Conservation (phyloP, 176 grass and related monocot species). For the Paspalum vaginatum region DNA sequence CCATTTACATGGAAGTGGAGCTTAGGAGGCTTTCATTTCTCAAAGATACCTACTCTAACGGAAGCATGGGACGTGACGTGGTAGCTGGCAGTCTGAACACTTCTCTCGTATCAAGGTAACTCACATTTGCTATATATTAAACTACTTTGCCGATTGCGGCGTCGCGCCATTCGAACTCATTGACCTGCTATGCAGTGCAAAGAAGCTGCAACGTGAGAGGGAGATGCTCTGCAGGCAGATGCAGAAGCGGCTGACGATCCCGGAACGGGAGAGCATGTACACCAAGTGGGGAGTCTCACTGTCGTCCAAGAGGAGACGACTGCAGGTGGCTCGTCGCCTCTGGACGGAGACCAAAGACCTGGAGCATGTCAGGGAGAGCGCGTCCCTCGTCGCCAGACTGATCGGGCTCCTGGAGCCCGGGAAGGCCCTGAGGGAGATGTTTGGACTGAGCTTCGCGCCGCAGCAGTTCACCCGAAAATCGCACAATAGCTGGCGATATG, state of each 20-base stretch:
- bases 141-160: neutral
- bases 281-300: constrained; percentile 87
- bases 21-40: constrained; percentile 78
- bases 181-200: constrained; percentile 47
- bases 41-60: constrained; percentile 56
- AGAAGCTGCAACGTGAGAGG: constrained; percentile 81
- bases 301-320: constrained; percentile 71
- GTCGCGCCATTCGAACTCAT: neutral
- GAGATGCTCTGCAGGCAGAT: constrained; percentile 91
- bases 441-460: constrained; percentile 84
- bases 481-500: constrained; percentile 73
- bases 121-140: constrained; percentile 8
- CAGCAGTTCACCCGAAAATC: constrained; percentile 63
- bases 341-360: constrained; percentile 78
- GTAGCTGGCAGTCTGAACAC: constrained; percentile 42
- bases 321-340: constrained; percentile 69
- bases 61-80: constrained; percentile 48
- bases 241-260: constrained; percentile 62
- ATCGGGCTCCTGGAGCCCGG: constrained; percentile 84
- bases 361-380: constrained; percentile 91
- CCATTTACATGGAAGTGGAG: constrained; percentile 99
- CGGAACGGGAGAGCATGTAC: constrained; percentile 88
- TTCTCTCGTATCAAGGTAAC: constrained; percentile 65
- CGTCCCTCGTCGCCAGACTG: constrained; percentile 73
- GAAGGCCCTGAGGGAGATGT: constrained; percentile 93